A percentile compares a stretch with the other conserved stretches of the same genome.
Evolutionary conservation across 306 rosid genomes (phyloP).

Genomic region (Quercus gilva): DNA sequence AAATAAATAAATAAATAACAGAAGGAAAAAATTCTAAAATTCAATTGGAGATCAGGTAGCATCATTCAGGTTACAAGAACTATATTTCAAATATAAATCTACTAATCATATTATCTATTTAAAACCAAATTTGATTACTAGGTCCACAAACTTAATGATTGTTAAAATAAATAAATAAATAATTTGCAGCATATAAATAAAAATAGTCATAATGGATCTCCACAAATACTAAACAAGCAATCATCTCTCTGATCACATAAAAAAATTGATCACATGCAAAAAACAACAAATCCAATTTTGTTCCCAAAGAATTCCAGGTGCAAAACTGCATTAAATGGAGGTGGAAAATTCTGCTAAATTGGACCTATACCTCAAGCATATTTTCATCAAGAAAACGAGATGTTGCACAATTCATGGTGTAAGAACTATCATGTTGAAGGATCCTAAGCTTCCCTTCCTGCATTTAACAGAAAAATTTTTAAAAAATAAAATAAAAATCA

Average conservation of each 20-base stretch:
- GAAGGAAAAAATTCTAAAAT: not conserved
- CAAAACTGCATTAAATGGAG: not conserved
- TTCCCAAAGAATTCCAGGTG: not conserved
- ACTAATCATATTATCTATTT: not conserved
- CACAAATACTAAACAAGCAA: not conserved
- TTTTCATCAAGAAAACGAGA: slow-evolving; percentile 40
- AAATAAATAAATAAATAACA: too few species aligned
- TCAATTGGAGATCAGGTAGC: not conserved
- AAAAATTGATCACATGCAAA: not conserved
- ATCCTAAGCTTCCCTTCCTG: slow-evolving; percentile 64
- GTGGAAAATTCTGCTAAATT: not conserved
- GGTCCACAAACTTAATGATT: not conserved
- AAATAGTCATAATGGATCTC: not conserved
- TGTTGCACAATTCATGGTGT: slow-evolving; percentile 20
- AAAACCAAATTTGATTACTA: not conserved
- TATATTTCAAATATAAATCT: not conserved
- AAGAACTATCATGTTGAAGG: slow-evolving; percentile 48
- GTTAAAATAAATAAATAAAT: not conserved
- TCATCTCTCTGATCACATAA: not conserved
- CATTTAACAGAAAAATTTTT: not conserved
- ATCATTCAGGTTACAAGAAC: not conserved
- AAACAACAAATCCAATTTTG: not conserved
- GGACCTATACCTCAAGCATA: slow-evolving; percentile 47
- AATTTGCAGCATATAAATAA: not conserved
- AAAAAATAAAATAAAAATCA: not conserved